Percentiles rank a stretch among this genome's conserved stretches.
Conservation (phyloP, 768 basidiomycete genomes). For the Wakefieldia striispora region DNA sequence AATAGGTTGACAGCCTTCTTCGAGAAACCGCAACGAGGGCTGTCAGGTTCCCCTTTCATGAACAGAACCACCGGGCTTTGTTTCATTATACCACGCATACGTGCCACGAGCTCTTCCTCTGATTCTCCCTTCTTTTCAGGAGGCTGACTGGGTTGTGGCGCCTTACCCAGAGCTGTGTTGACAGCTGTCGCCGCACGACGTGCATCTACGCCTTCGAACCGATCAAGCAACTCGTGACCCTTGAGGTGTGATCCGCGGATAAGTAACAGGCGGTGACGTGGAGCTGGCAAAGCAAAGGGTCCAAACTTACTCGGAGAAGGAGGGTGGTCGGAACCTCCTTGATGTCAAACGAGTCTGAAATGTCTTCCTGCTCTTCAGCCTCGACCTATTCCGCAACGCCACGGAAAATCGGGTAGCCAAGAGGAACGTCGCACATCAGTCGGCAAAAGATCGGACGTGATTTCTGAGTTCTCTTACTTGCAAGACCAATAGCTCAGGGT, state of each 20-base stretch:
- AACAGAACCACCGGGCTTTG: constrained; percentile 78
- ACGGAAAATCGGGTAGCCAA: not conserved
- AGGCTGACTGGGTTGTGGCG: constrained; percentile 15
- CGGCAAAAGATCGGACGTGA: not conserved
- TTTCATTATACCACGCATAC: constrained; percentile 73
- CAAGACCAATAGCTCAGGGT: constrained; percentile 67
- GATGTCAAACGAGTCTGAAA: constrained; percentile 90
- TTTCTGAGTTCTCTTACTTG: constrained; percentile 50
- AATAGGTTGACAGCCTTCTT: constrained; percentile 69
- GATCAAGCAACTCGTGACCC: constrained; percentile 85
- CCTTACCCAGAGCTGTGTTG: constrained; percentile 48
- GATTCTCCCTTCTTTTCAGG: constrained; percentile 47
- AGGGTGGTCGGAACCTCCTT: constrained; percentile 86
- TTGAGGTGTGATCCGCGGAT: constrained; percentile 29
- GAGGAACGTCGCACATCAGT: not conserved
- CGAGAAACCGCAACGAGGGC: constrained; percentile 84
- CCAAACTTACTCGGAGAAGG: constrained; percentile 64
- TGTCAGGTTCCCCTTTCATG: constrained; percentile 85
- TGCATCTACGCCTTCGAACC: constrained; percentile 81
- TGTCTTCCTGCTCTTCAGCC: constrained; percentile 76
- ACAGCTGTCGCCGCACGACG: constrained; percentile 58
- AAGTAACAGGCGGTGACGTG: not conserved
- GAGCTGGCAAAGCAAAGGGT: not conserved
- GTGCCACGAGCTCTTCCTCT: constrained; percentile 59
- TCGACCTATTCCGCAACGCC: constrained; percentile 54